A percentile compares a stretch with the other conserved stretches of the same genome.
These are phyloP conservation scores for Diplosphaera chodatii DNA, from an alignment of 139 green algal genomes.

Conservation along the genomic window DNA sequence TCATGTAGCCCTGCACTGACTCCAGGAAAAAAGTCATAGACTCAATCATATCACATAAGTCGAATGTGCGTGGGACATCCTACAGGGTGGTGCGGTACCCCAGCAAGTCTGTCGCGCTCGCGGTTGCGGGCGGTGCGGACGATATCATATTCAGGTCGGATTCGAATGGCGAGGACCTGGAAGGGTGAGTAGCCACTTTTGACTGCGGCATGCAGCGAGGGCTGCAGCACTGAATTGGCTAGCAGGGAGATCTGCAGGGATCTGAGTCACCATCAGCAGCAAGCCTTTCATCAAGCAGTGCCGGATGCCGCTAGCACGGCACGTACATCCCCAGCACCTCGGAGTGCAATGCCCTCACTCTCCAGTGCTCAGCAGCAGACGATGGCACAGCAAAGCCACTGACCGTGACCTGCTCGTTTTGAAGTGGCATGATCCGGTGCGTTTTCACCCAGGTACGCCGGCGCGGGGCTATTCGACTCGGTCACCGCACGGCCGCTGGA, in stretches of 20 bases:
- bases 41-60: too few relatives aligned
- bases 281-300: too few relatives aligned
- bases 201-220: neutral
- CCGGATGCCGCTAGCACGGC: too few relatives aligned
- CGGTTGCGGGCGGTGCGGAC: conserved; percentile 1
- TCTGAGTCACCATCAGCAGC: too few relatives aligned
- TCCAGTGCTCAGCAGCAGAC: too few relatives aligned
- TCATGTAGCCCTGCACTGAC: too few relatives aligned
- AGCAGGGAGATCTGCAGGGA: neutral
- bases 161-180: conserved; percentile 50
- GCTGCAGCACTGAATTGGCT: neutral
- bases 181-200: conserved; percentile 36
- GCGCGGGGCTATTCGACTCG: conserved; percentile 39
- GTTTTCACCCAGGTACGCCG: conserved; percentile 34
- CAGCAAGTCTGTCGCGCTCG: conserved; percentile 44
- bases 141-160: conserved; percentile 44
- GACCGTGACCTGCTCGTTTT: too few relatives aligned
- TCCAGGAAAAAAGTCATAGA: too few relatives aligned
- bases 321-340: too few relatives aligned
- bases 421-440: neutral
- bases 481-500: neutral
- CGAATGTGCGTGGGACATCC: too few relatives aligned
- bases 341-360: too few relatives aligned
- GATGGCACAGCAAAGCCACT: too few relatives aligned
- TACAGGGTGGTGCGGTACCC: conserved; percentile 32